Evolutionary conservation across 116 monocot species (phyloP), one percentile per base, ranked within the genome.

Genomic region (Trichopus zeylanicus): DNA sequence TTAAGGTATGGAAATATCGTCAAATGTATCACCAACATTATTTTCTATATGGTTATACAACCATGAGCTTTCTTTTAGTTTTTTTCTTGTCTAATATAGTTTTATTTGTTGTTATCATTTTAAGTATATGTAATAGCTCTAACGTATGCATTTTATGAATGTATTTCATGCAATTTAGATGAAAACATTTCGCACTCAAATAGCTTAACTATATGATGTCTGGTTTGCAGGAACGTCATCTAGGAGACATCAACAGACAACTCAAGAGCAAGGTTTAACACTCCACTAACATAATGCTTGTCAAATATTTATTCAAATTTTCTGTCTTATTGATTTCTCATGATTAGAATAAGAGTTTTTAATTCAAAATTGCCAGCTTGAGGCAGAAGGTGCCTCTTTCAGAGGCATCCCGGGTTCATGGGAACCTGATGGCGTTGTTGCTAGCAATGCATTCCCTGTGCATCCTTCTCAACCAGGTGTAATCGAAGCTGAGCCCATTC

Each of bases 191-290:
- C n/a, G n/a, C n/a, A n/a, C n/a, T n/a, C n/a, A n/a, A n/a, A n/a
- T n/a, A n/a, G n/a, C n/a, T n/a, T n/a, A n/a, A n/a, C n/a, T n/a
- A 6, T 1, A 55, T 29, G 15, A 11, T 26, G 15, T 42, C 31
- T 42, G 16, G 7, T 4, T 33, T 29, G 56, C 70, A 81, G 81
- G 86, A 86, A 56, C 86, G 86, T n/a, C 81, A 78, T 35, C 86
- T 86, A 21, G 86, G 78, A 47, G 86, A 86, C 24, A 68, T 81
- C 23, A 86, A 86, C 68, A 81, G 63, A 66, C 81, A 81, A 49
- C 81, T 86, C 0, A 86, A 72, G 48, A 52, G 28, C 48, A 81
- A 78, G 81, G 86, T 86, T 27, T 7, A 20, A 68, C 11, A 51
- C 51, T 24, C 3, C 31, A 26, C n/a, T 23, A 31, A 53, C 29